Evolutionary conservation across 345 rosid genomes (phyloP).

Genomic region (Moringa oleifera): DNA sequence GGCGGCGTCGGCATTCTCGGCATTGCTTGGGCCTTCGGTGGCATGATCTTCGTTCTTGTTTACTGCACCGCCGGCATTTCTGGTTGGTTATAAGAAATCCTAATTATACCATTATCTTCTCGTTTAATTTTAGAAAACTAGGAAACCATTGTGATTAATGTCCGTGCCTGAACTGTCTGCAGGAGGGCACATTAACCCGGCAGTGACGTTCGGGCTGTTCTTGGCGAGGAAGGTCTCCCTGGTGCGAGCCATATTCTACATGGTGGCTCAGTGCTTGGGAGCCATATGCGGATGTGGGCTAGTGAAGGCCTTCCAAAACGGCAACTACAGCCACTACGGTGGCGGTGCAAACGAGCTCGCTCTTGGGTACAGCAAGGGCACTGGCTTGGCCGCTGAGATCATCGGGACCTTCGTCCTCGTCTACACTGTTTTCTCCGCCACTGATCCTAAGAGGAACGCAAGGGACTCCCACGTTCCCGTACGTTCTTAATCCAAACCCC

Average conservation of each 20-base stretch:
- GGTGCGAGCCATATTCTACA: conserved; percentile 52
- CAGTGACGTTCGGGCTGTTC: conserved; percentile 62
- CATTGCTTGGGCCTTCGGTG: conserved; percentile 68
- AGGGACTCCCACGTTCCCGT: conserved; percentile 68
- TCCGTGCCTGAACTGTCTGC: conserved; percentile 1
- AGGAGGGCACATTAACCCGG: conserved; percentile 79
- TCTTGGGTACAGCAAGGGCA: conserved; percentile 51
- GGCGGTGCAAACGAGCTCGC: conserved; percentile 56
- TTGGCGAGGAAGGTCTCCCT: conserved; percentile 58
- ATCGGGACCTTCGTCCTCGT: conserved; percentile 64
- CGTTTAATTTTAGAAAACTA: too few species aligned
- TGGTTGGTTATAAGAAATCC: conserved; percentile 29
- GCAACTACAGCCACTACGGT: conserved; percentile 43
- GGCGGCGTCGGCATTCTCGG: conserved; percentile 65
- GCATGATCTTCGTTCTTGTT: conserved; percentile 68
- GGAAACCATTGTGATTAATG: background rate
- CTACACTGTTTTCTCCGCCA: conserved; percentile 63
- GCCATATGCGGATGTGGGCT: conserved; percentile 62
- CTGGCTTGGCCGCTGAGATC: conserved; percentile 62
- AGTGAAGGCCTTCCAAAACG: conserved; percentile 50
- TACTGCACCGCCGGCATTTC: conserved; percentile 73
- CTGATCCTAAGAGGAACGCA: conserved; percentile 59
- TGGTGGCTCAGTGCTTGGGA: conserved; percentile 65
- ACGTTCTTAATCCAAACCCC: conserved; percentile 15
- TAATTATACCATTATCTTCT: too few species aligned